Conservation (phyloP, 2,329 filamentous ascomycete genomes). For the Alternaria triticimaculans region DNA sequence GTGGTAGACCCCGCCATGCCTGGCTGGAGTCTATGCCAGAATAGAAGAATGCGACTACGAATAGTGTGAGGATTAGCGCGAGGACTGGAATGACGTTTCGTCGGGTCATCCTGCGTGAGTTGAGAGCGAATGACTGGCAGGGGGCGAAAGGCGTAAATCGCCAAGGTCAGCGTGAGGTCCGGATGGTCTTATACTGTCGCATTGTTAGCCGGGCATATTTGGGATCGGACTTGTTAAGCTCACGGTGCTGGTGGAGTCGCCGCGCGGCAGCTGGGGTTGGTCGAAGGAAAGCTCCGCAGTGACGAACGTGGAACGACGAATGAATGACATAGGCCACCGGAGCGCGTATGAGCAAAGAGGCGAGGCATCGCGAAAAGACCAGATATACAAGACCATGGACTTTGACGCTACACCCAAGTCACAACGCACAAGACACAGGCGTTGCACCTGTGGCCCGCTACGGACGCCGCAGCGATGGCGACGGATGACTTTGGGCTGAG, state of each 20-base stretch:
- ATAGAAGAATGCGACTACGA: constrained; percentile 52
- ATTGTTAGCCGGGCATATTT: constrained; percentile 2
- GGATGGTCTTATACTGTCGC: constrained; percentile 1
- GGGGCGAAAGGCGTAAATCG: not conserved
- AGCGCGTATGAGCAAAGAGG: not conserved
- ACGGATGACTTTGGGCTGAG: constrained; percentile 5
- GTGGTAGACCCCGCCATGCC: constrained; percentile 49
- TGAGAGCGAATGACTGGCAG: constrained; percentile 1
- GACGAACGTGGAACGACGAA: not conserved
- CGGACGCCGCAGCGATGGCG: constrained; percentile 6
- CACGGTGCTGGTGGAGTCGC: constrained; percentile 14
- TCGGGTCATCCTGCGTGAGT: constrained; percentile 32
- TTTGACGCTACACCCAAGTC: not conserved
- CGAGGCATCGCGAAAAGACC: not conserved
- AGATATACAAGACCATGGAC: not conserved
- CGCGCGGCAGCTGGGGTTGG: constrained; percentile 18
- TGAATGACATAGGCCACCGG: not conserved
- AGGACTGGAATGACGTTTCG: constrained; percentile 41
- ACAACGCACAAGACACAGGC: constrained; percentile 2
- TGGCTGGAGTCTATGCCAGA: constrained; percentile 40
- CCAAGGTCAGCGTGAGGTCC: not conserved
- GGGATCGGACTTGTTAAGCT: constrained; percentile 9
- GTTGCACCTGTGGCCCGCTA: constrained; percentile 8
- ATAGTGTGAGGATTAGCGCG: constrained; percentile 32
- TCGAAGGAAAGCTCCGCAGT: constrained; percentile 3